Evolutionary conservation across 2,329 filamentous ascomycete genomes (phyloP).

Genomic region (Sporothrix mexicana): DNA sequence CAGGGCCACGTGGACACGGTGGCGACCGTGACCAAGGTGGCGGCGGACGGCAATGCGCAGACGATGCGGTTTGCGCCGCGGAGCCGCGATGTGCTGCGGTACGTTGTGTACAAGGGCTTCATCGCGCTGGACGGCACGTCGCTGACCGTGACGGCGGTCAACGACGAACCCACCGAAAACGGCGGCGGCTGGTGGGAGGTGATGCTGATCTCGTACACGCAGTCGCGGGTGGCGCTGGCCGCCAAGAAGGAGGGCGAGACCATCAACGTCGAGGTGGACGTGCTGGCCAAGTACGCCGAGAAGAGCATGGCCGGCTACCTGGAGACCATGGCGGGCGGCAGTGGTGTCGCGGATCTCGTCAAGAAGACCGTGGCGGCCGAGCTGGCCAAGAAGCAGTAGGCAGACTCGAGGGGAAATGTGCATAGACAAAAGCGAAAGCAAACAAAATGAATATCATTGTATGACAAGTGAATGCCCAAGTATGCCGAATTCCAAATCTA

Average conservation of each 20-base stretch:
- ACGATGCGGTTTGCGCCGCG: conserved; percentile 80
- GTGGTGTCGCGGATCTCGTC: conserved; percentile 71
- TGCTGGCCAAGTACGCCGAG: conserved; percentile 83
- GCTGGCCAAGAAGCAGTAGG: conserved; percentile 46
- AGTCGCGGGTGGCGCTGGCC: conserved; percentile 86
- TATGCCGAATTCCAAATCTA: background rate
- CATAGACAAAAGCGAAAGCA: background rate
- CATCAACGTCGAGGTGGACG: conserved; percentile 93
- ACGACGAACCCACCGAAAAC: conserved; percentile 68
- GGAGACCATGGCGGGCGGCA: conserved; percentile 56
- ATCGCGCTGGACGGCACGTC: conserved; percentile 94
- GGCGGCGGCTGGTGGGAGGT: conserved; percentile 80
- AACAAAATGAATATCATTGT: background rate
- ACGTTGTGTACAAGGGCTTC: conserved; percentile 96
- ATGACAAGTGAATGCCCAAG: background rate
- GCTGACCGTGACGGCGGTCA: conserved; percentile 85
- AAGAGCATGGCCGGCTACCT: conserved; percentile 89
- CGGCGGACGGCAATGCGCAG: conserved; percentile 85
- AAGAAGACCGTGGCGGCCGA: conserved; percentile 75
- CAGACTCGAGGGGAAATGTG: background rate
- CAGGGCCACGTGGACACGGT: conserved; percentile 96
- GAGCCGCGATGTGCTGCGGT: conserved; percentile 71
- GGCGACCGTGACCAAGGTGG: conserved; percentile 73
- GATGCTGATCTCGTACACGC: conserved; percentile 97
- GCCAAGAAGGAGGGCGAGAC: conserved; percentile 78